phyloP scores from a whole-genome alignment of 2,329 filamentous ascomycete species.

The Colletotrichum scovillei region DNA sequence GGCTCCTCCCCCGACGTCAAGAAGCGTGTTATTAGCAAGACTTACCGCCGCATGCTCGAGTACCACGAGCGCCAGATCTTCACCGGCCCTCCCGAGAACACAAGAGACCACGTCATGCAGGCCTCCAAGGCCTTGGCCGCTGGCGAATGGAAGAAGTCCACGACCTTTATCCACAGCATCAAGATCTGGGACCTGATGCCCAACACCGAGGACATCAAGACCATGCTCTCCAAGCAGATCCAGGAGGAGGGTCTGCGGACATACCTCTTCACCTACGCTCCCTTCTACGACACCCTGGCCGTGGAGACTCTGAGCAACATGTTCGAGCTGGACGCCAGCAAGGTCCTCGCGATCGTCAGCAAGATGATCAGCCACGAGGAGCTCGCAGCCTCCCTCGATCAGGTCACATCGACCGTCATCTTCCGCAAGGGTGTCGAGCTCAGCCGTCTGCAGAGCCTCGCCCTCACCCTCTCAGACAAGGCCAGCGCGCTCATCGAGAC shows the following conservation, averaged over 20 bases:
- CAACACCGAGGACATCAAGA: constrained; percentile 91
- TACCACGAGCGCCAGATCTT: constrained; percentile 99
- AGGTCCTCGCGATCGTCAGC: constrained; percentile 94
- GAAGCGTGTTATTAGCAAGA: constrained; percentile 99
- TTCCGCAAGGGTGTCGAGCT: constrained; percentile 99
- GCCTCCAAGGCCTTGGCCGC: constrained; percentile 96
- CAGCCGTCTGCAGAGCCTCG: constrained; percentile 93
- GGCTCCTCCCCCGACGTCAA: constrained; percentile 96
- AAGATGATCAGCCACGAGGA: constrained; percentile 99
- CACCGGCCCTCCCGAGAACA: constrained; percentile 98
- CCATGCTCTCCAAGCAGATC: constrained; percentile 97
- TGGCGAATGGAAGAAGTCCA: constrained; percentile 98
- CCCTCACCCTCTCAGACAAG: constrained; percentile 95
- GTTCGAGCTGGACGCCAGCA: constrained; percentile 93
- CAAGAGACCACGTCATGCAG: constrained; percentile 98
- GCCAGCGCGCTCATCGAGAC: constrained; percentile 94
- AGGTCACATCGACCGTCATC: constrained; percentile 96
- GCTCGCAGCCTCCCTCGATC: constrained; percentile 93
- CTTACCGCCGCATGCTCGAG: constrained; percentile 98
- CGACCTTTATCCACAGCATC: constrained; percentile 93
- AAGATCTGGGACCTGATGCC: constrained; percentile 99
- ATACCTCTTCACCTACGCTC: constrained; percentile 99
- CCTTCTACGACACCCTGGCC: constrained; percentile 97
- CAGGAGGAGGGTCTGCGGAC: constrained; percentile 98
- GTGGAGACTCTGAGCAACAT: constrained; percentile 87